These are phyloP conservation scores for Aleurites moluccanus DNA, from an alignment of 441 rosid species.

Conservation along the genomic window DNA sequence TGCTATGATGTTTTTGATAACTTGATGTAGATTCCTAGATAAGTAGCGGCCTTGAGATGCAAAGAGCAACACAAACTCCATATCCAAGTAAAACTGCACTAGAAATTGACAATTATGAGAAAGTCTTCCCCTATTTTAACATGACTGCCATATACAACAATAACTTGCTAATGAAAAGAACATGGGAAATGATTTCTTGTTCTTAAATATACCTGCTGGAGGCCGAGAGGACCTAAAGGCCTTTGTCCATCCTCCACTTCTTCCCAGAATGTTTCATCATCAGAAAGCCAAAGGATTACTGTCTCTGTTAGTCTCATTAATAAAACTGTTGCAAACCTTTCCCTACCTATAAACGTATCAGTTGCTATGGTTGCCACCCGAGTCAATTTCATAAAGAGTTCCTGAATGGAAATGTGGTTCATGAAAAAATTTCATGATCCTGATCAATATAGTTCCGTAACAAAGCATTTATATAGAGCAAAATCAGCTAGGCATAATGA, in stretches of 20 bases:
- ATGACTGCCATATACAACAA: background rate
- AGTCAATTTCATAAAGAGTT: constrained; percentile 66
- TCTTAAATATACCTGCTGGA: constrained; percentile 56
- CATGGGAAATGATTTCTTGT: background rate
- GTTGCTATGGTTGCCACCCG: constrained; percentile 59
- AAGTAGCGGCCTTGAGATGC: constrained; percentile 87
- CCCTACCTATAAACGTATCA: constrained; percentile 87
- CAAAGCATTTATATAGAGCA: background rate
- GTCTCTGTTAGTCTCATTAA: constrained; percentile 93
- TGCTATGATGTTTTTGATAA: constrained; percentile 74
- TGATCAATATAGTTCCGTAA: background rate
- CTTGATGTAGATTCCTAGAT: constrained; percentile 81
- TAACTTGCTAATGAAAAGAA: background rate
- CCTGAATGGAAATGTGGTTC: constrained; percentile 40
- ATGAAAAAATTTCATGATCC: constrained; percentile 5
- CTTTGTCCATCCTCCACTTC: constrained; percentile 76
- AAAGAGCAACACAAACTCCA: constrained; percentile 90
- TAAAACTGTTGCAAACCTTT: constrained; percentile 76
- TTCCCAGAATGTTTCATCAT: constrained; percentile 89
- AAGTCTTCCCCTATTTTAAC: background rate
- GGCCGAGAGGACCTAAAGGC: constrained; percentile 79
- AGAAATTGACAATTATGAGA: constrained; percentile 4
- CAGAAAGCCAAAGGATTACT: constrained; percentile 88
- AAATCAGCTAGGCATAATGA: background rate
- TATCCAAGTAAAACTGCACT: constrained; percentile 82